Evolutionary conservation across 768 basidiomycete species (phyloP).

Genomic region (Tylopilus cervinicoccineus): DNA sequence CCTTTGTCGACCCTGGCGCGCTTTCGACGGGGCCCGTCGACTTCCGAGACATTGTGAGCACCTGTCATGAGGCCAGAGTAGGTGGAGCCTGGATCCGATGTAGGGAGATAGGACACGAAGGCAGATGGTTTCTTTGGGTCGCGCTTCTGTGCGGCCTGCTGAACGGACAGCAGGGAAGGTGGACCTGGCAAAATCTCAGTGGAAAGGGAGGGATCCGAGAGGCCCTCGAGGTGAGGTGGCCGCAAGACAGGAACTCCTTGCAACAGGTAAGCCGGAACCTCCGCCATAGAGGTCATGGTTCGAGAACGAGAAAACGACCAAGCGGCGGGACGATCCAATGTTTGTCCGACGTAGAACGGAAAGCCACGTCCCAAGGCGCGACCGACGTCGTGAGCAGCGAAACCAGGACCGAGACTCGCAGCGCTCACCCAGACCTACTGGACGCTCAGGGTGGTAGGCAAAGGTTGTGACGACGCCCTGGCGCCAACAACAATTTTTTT

Average conservation of each 20-base stretch:
- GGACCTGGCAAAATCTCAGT: slow-evolving; percentile 91
- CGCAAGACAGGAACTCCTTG: slow-evolving; percentile 71
- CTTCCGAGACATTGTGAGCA: slow-evolving; percentile 52
- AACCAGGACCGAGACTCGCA: slow-evolving; percentile 15
- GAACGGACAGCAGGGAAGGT: slow-evolving; percentile 66
- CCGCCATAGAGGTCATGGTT: slow-evolving; percentile 68
- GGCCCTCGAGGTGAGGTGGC: slow-evolving; percentile 75
- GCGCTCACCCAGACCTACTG: slow-evolving; percentile 18
- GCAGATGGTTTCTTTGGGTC: slow-evolving; percentile 75
- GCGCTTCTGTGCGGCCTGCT: slow-evolving; percentile 69
- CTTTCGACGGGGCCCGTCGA: slow-evolving; percentile 67
- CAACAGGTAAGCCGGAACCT: slow-evolving; percentile 66
- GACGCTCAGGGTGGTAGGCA: slow-evolving; percentile 20
- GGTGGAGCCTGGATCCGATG: slow-evolving; percentile 84
- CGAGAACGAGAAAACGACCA: slow-evolving; percentile 24
- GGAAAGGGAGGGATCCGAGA: slow-evolving; percentile 66
- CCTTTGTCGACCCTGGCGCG: slow-evolving; percentile 69
- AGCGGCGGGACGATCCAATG: slow-evolving; percentile 12
- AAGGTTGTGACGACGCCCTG: slow-evolving; percentile 15
- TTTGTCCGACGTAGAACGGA: slow-evolving; percentile 18
- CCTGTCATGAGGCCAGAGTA: slow-evolving; percentile 75
- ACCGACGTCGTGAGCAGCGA: slow-evolving; percentile 22
- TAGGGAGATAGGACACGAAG: slow-evolving; percentile 74
- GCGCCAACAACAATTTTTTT: slow-evolving; percentile 28
- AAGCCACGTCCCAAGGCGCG: slow-evolving; percentile 15